phyloP scores from a whole-genome alignment of 179 eudicot genomes.

The Silene noctiflora region DNA sequence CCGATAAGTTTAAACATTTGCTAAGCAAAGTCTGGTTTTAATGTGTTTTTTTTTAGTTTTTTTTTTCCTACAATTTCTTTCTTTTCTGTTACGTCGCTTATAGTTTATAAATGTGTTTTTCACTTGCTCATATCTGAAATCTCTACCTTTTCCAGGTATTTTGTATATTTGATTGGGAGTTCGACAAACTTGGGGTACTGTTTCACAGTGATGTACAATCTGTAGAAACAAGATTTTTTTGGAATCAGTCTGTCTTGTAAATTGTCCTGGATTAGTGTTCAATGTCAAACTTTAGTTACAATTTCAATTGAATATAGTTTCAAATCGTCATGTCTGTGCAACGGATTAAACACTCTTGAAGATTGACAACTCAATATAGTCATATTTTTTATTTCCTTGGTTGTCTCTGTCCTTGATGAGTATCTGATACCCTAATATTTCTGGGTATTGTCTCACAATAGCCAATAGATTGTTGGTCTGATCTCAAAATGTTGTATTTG shows the following conservation, averaged over 20 bases:
- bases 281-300: too few relatives aligned
- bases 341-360: neutral
- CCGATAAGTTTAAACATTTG: slow-evolving; percentile 40
- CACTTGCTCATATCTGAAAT: neutral
- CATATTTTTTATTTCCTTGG: neutral
- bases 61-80: neutral
- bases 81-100: too few relatives aligned
- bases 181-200: slow-evolving; percentile 83
- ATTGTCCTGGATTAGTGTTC: too few relatives aligned
- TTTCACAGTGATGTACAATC: neutral
- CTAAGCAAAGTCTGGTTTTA: neutral
- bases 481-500: too few relatives aligned
- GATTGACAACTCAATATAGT: neutral
- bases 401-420: neutral
- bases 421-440: neutral
- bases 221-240: neutral
- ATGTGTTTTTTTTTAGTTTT: too few relatives aligned
- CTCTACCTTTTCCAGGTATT: slow-evolving; percentile 48
- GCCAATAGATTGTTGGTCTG: too few relatives aligned
- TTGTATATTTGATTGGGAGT: slow-evolving; percentile 89
- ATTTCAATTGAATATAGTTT: neutral
- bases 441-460: neutral
- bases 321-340: neutral
- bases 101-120: neutral
- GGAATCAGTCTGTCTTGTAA: too few relatives aligned